Evolutionary conservation across 2,329 filamentous ascomycete genomes (phyloP), one percentile per base, ranked within the genome.

Genomic region (Fusarium ambrosium): DNA sequence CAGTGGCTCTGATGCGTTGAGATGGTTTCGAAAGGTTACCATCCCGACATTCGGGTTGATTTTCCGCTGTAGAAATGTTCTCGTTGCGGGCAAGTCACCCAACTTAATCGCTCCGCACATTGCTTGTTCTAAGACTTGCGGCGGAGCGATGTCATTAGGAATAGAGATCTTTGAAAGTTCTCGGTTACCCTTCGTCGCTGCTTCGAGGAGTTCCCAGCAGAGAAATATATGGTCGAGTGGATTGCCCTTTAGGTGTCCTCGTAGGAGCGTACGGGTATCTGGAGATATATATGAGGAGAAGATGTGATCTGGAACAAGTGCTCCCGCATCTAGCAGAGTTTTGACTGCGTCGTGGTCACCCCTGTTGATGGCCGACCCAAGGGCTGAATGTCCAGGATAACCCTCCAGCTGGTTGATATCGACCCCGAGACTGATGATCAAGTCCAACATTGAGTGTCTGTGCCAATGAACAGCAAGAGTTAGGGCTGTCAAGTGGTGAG

Each of bases 401-500:
- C 27, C 27, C 27, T 27, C 24, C 24, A 27, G 10, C n/a, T 43
- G n/a, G n/a, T 7, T 43, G n/a, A 43, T 1, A 43, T 43, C n/a
- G 11, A 14, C n/a, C 11, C 11, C n/a, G n/a, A 13, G 39, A 22
- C n/a, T 20, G 11, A 43, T 22, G 41, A 43, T 43, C 0, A 43
- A 22, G 2, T 14, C 3, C 6, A 43, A 14, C 11, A 43, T 43
- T 14, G 41, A 43, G 41, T 43, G n/a, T 22, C n/a, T 43, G 41
- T 4, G 0, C 39, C 39, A 4, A 22, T 0, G 0, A 8, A 27
- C 2, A 2, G 22, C 45, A 27, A 10, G 8, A 14, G 0, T 1
- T 3, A 48, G 14, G 20, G n/a, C 5, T 43, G 4, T 20, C 18
- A 2, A 3, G 18, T 20, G 5, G 6, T 22, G 0, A 14, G 5